Base-by-base conservation (phyloP, 495 filamentous ascomycete species). In the Annulohypoxylon nitens region DNA sequence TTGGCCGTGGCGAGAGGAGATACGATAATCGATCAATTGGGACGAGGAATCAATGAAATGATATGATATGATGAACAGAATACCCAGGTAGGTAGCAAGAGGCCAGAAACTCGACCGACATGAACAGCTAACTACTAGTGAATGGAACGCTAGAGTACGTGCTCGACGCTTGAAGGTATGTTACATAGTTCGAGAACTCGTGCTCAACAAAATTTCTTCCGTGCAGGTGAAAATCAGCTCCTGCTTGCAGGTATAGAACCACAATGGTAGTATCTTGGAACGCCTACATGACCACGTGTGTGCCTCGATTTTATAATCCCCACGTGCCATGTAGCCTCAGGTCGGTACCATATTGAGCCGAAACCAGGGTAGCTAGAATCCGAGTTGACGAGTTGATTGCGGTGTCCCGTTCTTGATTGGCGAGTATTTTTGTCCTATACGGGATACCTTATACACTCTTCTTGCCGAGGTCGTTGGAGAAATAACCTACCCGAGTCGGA, bases 221-320 rank as follows among this genome's bases (percentile, higher is more conserved):
- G 4, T 43, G 39, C 39, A 43, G 39, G 39, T 43, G 39, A 43
- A 43, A n/a, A 43, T 1, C 39, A n/a, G 16, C 39, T n/a, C 11
- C 14, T 47, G 43, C 43, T 18, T 47, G 43, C 43, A 47, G n/a
- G 18, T 47, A 47, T n/a, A 47, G 43, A 47, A 47, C 43, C 43
- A 20, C 12, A 20, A 47, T 47, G 43, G 43, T 47, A 47, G 43
- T 47, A 47, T 47, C 43, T 47, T 47, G 43, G n/a, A 47, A 47
- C 43, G 43, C 43, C 43, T 47, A 47, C 43, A 47, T 47, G 43
- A 47, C 43, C 43, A 47, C 43, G 43, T 47, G 43, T 47, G 43
- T 20, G 43, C 43, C 43, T 47, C 43, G 43, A 47, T 47, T 47
- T 47, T 47, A 47, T 47, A 47, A 45, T 47, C 43, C 43, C 43